These are phyloP conservation scores for Ceratobasidium sp. DNA, from an alignment of 1,284 basidiomycete genomes.

Conservation along the genomic window DNA sequence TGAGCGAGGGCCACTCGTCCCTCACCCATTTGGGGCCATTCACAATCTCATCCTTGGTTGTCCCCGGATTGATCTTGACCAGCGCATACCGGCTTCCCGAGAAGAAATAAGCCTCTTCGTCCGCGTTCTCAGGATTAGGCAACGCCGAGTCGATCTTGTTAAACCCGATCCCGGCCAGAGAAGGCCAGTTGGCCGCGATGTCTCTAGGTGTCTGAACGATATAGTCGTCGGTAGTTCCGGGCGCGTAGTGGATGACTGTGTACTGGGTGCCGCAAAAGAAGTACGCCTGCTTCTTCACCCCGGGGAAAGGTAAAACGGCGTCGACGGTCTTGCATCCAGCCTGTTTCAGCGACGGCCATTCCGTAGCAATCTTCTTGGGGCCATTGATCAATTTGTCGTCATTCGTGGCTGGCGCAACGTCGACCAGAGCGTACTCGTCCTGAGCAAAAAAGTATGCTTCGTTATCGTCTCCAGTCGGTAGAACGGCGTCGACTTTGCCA, in stretches of 20 bases:
- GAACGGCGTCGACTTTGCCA: background rate
- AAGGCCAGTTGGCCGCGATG: background rate
- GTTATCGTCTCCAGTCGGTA: constrained; percentile 11
- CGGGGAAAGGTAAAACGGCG: background rate
- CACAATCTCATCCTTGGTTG: background rate
- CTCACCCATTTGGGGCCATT: background rate
- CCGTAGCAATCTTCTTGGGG: constrained; percentile 11
- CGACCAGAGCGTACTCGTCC: constrained; percentile 11
- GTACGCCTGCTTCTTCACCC: constrained; percentile 2
- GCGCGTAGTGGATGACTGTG: background rate
- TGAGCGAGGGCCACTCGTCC: constrained; percentile 6
- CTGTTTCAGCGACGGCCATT: background rate
- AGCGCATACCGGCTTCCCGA: background rate
- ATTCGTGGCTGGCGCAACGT: background rate
- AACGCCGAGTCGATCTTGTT: background rate
- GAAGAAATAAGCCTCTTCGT: constrained; percentile 3
- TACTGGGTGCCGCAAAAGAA: background rate
- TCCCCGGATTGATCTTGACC: background rate
- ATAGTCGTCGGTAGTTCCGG: constrained; percentile 3
- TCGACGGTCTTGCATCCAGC: constrained; percentile 7
- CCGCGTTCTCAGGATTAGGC: background rate
- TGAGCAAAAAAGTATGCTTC: constrained; percentile 16
- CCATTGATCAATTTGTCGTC: constrained; percentile 30
- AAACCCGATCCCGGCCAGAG: background rate
- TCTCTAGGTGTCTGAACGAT: constrained; percentile 11